Percentiles rank a stretch among this genome's conserved stretches.
phyloP scores from a whole-genome alignment of 2,329 filamentous ascomycete species.

The Hypoxylon sp. region DNA sequence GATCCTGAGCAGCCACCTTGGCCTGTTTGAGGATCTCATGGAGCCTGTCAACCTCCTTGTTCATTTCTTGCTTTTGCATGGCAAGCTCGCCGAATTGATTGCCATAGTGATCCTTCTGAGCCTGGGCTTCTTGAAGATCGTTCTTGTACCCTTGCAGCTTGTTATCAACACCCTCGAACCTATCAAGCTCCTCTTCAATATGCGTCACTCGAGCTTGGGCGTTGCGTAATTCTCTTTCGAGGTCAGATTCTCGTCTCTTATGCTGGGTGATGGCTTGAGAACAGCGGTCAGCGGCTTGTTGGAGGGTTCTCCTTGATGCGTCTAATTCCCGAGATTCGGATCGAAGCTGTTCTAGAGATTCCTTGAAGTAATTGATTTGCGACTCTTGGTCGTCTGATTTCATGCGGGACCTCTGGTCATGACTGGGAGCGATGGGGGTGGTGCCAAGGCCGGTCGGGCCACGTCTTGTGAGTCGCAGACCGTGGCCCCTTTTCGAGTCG shows the following conservation, averaged over 20 bases:
- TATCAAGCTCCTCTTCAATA: conserved; percentile 71
- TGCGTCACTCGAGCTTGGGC: conserved; percentile 70
- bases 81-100: conserved; percentile 66
- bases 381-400: conserved; percentile 76
- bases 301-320: conserved; percentile 60
- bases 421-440: conserved; percentile 59
- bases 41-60: conserved; percentile 56
- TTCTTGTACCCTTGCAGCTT: conserved; percentile 70
- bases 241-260: conserved; percentile 53
- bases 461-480: conserved; percentile 66
- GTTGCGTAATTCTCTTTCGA: conserved; percentile 68
- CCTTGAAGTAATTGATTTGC: conserved; percentile 68
- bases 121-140: conserved; percentile 66
- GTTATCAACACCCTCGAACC: conserved; percentile 75
- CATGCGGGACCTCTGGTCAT: conserved; percentile 74
- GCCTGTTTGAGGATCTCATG: conserved; percentile 54
- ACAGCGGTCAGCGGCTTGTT: conserved; percentile 63
- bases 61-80: conserved; percentile 63
- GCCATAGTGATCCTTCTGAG: conserved; percentile 62
- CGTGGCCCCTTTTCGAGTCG: conserved; percentile 70
- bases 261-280: conserved; percentile 61
- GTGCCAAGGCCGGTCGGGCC: conserved; percentile 53
- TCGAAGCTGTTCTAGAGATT: conserved; percentile 66
- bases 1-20: conserved; percentile 54
- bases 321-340: conserved; percentile 66